Base-by-base conservation (phyloP, 2,329 filamentous ascomycete genomes). In the Phialophora verrucosa region DNA sequence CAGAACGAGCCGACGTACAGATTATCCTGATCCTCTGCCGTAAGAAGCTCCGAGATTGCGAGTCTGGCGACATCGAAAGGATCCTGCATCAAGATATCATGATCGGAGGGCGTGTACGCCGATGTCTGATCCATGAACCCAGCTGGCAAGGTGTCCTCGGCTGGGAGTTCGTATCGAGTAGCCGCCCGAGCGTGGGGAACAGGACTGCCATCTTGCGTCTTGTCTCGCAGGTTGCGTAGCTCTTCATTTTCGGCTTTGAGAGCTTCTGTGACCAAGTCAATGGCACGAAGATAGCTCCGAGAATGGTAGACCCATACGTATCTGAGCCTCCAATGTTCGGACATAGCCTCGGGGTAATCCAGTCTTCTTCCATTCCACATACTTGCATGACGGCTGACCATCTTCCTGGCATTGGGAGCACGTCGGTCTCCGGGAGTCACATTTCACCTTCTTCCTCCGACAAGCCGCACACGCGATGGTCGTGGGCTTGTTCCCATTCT, bases 41-140 rank as follows among this genome's bases (percentile, higher is more conserved):
- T 57, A 25, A 57, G 54, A 6, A 57, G 31, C 42, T 57, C 54
- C 11, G 54, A 57, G n/a, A 57, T 57, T 38, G 54, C 54, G 31
- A 57, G 54, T 57, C 54, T 57, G 2, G 54, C 54, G 20, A 57
- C 14, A 42, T 57, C 54, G 54, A 57, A 27, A 4, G 54, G 54
- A 25, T 57, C 54, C 54, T 57, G 54, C 54, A 57, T 57, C 31
- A 57, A 25, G 32, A 57, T 57, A 42, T 57, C 54, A 57, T 57
- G 54, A n/a, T 57, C 32, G 27, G 54, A 57, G 54, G 54, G 20
- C 20, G 54, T n/a, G 32, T 57, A 57, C 4, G 54, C 32, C 32
- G 54, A 57, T 11, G 32, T 57, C n/a, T 42, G 32, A 27, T 25
- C 54, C 54, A 44, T 6, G 32, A 57, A 17, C 32, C 54, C 32